A percentile compares a stretch with the other conserved stretches of the same genome.
Evolutionary conservation across 2,329 filamentous ascomycete genomes (phyloP).

Genomic region (Epichloe sp.): DNA sequence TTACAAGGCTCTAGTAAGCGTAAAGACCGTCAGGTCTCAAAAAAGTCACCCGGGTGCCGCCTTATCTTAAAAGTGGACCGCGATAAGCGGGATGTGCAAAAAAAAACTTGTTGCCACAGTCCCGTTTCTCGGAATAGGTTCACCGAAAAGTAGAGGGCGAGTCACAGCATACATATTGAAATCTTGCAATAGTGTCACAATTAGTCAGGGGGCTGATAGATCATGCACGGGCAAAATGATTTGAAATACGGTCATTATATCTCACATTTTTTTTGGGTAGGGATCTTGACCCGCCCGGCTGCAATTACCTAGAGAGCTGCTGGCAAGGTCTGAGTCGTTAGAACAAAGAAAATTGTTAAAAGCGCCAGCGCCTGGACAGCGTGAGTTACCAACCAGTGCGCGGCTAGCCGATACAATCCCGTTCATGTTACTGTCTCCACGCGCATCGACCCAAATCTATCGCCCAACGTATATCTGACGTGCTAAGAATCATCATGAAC

Average conservation of each 20-base stretch:
- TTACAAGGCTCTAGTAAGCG: no score
- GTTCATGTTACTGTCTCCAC: slow-evolving; percentile 30
- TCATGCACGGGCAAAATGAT: not conserved
- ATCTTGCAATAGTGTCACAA: no score
- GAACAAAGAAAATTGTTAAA: slow-evolving; percentile 22
- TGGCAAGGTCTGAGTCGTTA: slow-evolving; percentile 19
- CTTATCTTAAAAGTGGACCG: not conserved
- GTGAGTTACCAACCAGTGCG: slow-evolving; percentile 18
- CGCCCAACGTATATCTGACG: slow-evolving; percentile 22
- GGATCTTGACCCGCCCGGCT: slow-evolving; percentile 16
- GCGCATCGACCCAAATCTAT: slow-evolving; percentile 27
- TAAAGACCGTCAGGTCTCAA: no score
- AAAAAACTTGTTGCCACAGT: not conserved
- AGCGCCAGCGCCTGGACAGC: slow-evolving; percentile 10
- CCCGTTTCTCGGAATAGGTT: no score
- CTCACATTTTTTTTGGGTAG: slow-evolving; percentile 23
- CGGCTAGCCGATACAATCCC: slow-evolving; percentile 29
- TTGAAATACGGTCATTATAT: slow-evolving; percentile 15
- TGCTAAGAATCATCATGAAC: slow-evolving; percentile 20
- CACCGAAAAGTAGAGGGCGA: no score
- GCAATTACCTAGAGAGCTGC: slow-evolving; percentile 20
- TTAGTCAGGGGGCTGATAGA: not conserved
- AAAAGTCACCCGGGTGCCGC: no score
- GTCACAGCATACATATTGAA: no score
- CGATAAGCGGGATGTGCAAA: not conserved